Conservation (phyloP, 2,329 filamentous ascomycete genomes). For the Hypoxylon sp. region DNA sequence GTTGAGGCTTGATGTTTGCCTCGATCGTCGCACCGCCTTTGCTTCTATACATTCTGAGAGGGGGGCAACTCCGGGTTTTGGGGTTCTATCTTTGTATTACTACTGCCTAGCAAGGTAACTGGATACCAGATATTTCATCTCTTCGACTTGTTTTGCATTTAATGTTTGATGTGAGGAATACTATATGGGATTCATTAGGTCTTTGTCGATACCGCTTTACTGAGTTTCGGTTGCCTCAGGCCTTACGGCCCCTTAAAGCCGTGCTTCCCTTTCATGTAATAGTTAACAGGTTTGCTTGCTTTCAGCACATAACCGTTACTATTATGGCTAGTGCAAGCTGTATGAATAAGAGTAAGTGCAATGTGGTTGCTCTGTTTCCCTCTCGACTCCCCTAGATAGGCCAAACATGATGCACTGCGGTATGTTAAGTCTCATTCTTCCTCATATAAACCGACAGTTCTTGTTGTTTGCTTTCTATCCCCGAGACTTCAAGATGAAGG, state of each 20-base stretch:
- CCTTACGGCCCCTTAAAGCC: neutral
- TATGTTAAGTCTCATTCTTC: neutral
- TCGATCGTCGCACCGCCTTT: neutral
- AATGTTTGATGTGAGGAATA: neutral
- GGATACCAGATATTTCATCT: neutral
- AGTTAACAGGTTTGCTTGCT: neutral
- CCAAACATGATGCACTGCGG: neutral
- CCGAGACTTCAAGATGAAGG: neutral
- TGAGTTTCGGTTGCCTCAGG: neutral
- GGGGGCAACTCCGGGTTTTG: neutral
- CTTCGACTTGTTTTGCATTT: neutral
- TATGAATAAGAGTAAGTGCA: neutral
- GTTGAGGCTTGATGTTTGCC: neutral
- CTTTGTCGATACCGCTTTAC: neutral
- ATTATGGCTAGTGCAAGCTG: neutral
- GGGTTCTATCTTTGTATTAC: neutral
- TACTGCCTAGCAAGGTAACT: neutral
- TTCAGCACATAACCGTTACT: neutral
- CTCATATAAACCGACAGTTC: neutral
- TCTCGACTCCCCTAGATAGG: neutral
- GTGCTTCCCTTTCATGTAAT: neutral
- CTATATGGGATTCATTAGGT: neutral
- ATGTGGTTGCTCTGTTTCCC: neutral
- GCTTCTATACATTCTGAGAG: neutral
- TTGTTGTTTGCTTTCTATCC: neutral